phyloP scores from a whole-genome alignment of 441 rosid species.

The Flueggea neowawraea region DNA sequence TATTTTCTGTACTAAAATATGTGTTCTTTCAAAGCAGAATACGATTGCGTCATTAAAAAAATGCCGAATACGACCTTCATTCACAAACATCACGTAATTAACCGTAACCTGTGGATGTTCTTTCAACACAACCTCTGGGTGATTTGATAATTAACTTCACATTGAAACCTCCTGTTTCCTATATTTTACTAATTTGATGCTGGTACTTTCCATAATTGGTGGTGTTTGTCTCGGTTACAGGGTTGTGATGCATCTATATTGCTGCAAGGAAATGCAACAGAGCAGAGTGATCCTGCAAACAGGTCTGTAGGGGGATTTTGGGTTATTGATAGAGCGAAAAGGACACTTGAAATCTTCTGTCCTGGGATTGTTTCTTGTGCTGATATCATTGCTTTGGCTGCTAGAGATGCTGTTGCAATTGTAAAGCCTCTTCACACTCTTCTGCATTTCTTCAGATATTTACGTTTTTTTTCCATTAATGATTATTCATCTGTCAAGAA shows the following conservation, averaged over 20 bases:
- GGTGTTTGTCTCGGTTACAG: slow-evolving; percentile 22
- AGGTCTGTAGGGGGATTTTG: slow-evolving; percentile 57
- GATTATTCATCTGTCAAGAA: slow-evolving; percentile 8
- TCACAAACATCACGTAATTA: no score
- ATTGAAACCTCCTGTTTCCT: no score
- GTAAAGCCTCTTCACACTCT: slow-evolving; percentile 21
- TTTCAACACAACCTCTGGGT: no score
- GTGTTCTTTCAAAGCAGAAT: no score
- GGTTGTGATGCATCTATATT: slow-evolving; percentile 87
- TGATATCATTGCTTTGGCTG: slow-evolving; percentile 74
- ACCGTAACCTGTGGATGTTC: no score
- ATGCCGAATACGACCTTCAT: no score
- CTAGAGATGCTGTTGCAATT: slow-evolving; percentile 64
- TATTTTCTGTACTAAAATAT: no score
- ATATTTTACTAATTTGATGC: background rate
- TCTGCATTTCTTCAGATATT: background rate
- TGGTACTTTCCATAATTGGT: background rate
- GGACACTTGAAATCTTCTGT: slow-evolving; percentile 50
- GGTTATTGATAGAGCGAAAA: slow-evolving; percentile 55
- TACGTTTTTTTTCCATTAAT: background rate
- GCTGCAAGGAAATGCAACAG: slow-evolving; percentile 37
- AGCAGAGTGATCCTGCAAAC: slow-evolving; percentile 46
- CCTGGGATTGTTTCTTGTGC: slow-evolving; percentile 77
- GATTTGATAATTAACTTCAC: no score
- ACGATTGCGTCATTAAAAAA: no score